A percentile compares a stretch with the other conserved stretches of the same genome.
Evolutionary conservation across 768 basidiomycete species (phyloP).

Genomic region (Podaxis sp.): DNA sequence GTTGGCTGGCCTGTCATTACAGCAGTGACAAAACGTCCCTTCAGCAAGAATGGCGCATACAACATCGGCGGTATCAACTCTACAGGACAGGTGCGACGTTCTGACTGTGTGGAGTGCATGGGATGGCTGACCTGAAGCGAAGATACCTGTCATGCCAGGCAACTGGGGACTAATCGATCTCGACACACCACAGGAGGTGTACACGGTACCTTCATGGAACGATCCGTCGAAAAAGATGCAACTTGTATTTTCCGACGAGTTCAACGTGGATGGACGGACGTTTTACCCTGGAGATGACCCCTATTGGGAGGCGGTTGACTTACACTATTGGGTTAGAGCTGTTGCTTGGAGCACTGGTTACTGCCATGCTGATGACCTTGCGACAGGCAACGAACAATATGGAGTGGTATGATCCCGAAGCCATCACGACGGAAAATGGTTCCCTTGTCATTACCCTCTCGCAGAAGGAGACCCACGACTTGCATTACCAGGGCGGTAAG

Average conservation of each 20-base stretch:
- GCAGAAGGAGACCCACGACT: conserved; percentile 57
- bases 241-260: conserved; percentile 78
- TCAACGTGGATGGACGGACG: conserved; percentile 63
- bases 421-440: conserved; percentile 71
- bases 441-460: conserved; percentile 69
- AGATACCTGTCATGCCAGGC: conserved; percentile 60
- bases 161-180: conserved; percentile 51
- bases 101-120: not conserved
- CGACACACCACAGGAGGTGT: conserved; percentile 50
- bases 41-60: conserved; percentile 27
- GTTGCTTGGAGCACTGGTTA: not conserved
- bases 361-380: not conserved
- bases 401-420: conserved; percentile 86
- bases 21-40: conserved; percentile 19
- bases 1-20: conserved; percentile 35
- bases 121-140: conserved; percentile 13
- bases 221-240: conserved; percentile 46
- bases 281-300: conserved; percentile 85
- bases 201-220: conserved; percentile 51
- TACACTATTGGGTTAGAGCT: conserved; percentile 65
- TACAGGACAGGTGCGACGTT: conserved; percentile 46
- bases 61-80: conserved; percentile 55
- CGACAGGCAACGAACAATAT: conserved; percentile 53
- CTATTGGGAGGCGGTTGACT: conserved; percentile 77
- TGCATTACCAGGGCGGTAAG: conserved; percentile 68